Evolutionary conservation across 345 rosid genomes (phyloP).

Genomic region (Populus tremula): DNA sequence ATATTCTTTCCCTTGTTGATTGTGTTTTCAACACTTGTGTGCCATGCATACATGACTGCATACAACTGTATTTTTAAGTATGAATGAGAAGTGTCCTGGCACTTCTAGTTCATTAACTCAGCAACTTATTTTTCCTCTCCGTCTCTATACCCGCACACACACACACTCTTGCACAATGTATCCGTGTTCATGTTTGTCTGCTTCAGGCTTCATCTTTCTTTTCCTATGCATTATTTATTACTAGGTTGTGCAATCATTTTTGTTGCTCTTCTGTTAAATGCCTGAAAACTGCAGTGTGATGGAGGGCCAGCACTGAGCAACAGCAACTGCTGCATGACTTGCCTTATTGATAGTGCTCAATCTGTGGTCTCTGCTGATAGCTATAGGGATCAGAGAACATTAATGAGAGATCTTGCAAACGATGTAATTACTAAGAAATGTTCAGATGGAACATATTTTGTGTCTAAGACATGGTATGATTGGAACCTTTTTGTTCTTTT

Average conservation of each 20-base stretch:
- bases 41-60: not conserved
- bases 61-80: not conserved
- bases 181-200: not conserved
- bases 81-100: not conserved
- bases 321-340: conserved; percentile 65
- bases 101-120: not conserved
- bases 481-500: conserved; percentile 7
- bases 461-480: conserved; percentile 80
- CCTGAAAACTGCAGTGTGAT: conserved; percentile 46
- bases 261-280: conserved; percentile 19
- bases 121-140: not conserved
- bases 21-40: not conserved
- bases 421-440: conserved; percentile 62
- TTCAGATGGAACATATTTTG: conserved; percentile 62
- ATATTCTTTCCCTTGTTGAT: not conserved
- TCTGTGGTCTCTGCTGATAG: conserved; percentile 74
- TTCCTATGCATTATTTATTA: not conserved
- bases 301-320: conserved; percentile 78
- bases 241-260: conserved; percentile 10
- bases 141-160: not conserved
- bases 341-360: conserved; percentile 74
- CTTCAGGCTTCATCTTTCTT: not conserved
- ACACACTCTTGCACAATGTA: not conserved
- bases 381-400: conserved; percentile 82
- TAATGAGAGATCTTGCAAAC: conserved; percentile 67